Conservation (phyloP, 176 grass and related monocot genomes). For the Themeda triandra region DNA sequence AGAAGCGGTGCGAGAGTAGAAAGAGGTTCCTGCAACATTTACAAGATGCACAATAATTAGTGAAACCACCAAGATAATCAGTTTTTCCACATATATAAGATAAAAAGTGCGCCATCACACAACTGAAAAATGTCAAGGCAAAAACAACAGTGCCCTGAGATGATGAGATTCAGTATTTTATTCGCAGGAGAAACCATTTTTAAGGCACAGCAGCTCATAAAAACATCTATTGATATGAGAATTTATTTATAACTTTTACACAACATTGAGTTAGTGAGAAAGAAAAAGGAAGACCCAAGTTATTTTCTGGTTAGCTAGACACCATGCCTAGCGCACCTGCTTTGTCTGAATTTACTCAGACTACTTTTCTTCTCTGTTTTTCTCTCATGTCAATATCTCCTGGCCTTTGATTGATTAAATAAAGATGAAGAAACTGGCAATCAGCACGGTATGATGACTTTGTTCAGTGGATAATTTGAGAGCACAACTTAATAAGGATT, state of each 20-base stretch:
- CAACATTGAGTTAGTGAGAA: background rate
- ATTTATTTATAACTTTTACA: background rate
- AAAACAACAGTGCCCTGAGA: background rate
- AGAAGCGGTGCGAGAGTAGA: too few species aligned
- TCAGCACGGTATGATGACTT: too few species aligned
- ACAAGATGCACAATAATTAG: too few species aligned
- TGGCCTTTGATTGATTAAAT: background rate
- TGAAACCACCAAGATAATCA: too few species aligned
- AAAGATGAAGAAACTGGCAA: too few species aligned
- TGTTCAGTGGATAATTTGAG: too few species aligned
- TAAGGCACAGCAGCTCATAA: background rate
- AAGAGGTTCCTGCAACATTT: too few species aligned
- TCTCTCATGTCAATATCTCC: conserved; percentile 18
- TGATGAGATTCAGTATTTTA: background rate
- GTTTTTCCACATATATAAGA: background rate
- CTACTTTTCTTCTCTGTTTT: conserved; percentile 17
- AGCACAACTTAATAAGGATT: too few species aligned
- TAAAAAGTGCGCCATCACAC: background rate
- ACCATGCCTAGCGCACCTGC: background rate
- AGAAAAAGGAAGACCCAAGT: background rate
- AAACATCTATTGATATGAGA: background rate
- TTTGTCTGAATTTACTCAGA: background rate
- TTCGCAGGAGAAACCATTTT: background rate
- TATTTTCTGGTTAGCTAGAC: background rate
- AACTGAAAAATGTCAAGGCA: background rate